Percentiles rank a stretch among this genome's conserved stretches.
phyloP scores from a whole-genome alignment of 2,329 filamentous ascomycete species.

The Clarireedia paspali region DNA sequence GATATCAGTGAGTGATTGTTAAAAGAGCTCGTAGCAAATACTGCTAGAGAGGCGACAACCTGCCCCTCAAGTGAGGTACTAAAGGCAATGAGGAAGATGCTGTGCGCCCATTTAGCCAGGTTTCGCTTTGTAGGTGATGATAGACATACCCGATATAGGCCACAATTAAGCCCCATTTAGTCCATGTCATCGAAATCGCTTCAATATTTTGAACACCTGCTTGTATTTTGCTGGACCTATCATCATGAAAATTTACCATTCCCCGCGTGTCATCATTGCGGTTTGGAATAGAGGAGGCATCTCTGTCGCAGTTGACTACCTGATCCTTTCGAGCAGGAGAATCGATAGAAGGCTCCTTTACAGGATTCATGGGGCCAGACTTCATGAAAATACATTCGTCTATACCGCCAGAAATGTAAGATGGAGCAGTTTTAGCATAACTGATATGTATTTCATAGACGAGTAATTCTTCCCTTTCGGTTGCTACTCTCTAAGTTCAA shows the following conservation, averaged over 20 bases:
- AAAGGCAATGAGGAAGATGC: slow-evolving; percentile 34
- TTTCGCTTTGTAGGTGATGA: neutral
- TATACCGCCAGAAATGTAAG: too few relatives aligned
- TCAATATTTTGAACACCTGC: slow-evolving; percentile 20
- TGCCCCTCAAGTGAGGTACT: slow-evolving; percentile 7
- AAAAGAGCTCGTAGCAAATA: slow-evolving; percentile 39
- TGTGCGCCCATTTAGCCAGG: slow-evolving; percentile 32
- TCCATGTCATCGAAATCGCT: slow-evolving; percentile 20
- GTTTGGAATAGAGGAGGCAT: neutral
- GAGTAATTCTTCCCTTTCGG: too few relatives aligned
- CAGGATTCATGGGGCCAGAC: too few relatives aligned
- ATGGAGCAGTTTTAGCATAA: too few relatives aligned
- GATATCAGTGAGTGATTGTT: slow-evolving; percentile 40
- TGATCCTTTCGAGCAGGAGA: neutral
- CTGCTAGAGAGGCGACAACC: slow-evolving; percentile 34
- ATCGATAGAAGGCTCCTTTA: too few relatives aligned
- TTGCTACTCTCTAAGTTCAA: too few relatives aligned
- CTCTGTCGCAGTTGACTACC: neutral
- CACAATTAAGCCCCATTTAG: slow-evolving; percentile 17
- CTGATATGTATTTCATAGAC: too few relatives aligned
- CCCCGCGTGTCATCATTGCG: neutral
- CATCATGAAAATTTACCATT: neutral
- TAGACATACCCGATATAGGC: slow-evolving; percentile 16
- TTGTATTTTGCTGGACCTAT: neutral
- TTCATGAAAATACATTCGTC: too few relatives aligned